Base-by-base conservation (phyloP, 2,329 filamentous ascomycete genomes). In the Sarocladium brachiariae region DNA sequence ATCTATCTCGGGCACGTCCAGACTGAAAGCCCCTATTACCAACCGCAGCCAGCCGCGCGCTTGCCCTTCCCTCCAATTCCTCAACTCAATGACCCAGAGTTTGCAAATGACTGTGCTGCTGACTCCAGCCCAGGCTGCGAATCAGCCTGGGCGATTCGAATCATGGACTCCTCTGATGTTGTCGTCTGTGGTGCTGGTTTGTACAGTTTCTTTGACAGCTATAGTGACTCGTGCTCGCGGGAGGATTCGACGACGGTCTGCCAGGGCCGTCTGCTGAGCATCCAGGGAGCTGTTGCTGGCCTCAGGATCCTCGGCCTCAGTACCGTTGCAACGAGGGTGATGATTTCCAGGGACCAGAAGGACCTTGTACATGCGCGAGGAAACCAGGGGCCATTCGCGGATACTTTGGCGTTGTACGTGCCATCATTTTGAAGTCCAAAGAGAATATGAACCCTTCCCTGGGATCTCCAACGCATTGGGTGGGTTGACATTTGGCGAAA, bases 1-100 rank as follows among this genome's bases (percentile, higher is more conserved):
- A 66, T 86, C 50, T 83, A 77, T 62, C 76, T 81, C 59, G 81
- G 80, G 16, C 74, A 81, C 57, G 77, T 83, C 45, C 84, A 89
- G 61, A 83, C 83, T 47, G 84, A 88, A 64, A 83, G 84, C 4
- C 78, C 84, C 1, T 89, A 89, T 66, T 87, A 79, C 65, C 84
- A 88, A 63, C 80, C 83, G 21, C 80, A 77, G 59, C 84, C 84
- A 0, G 68, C 67, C 41, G 79, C 83, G 0, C 71, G 74, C 0
- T 67, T 68, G 7, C 84, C 81, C 1, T 87, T 86, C 65, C 60
- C 70, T 0, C 58, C 67, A 0, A 66, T 70, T 18, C 38, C 63
- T 1, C 59, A 67, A 11, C 64, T 75, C 50, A 63, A 70, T 52
- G 77, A 83, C 55, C 78, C 77, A 0, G 68, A 70, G 64, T 87